A percentile compares a stretch with the other conserved stretches of the same genome.
Conservation (phyloP, 1,284 basidiomycete species). For the Irpex rosettiformis region DNA sequence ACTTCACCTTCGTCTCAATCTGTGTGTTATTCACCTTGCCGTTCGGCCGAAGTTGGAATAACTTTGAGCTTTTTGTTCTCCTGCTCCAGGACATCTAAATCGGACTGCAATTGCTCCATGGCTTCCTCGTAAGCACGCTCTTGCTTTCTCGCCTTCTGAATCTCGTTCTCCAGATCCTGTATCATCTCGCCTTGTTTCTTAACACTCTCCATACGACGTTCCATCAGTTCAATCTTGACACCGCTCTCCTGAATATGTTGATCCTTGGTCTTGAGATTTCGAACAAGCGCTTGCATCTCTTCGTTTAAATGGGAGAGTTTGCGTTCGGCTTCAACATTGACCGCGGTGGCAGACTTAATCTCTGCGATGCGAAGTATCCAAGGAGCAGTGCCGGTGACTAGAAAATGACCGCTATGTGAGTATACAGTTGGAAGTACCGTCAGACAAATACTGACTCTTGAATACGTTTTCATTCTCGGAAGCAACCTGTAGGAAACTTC, state of each 20-base stretch:
- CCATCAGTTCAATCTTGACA: slow-evolving; percentile 94
- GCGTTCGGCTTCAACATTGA: slow-evolving; percentile 90
- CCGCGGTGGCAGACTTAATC: slow-evolving; percentile 78
- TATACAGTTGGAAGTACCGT: background rate
- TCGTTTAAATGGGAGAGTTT: slow-evolving; percentile 84
- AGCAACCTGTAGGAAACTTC: slow-evolving; percentile 66
- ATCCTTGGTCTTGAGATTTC: slow-evolving; percentile 83
- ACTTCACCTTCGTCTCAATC: too few species aligned
- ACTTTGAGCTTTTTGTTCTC: slow-evolving; percentile 84
- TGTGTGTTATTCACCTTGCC: slow-evolving; percentile 55
- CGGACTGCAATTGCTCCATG: slow-evolving; percentile 88
- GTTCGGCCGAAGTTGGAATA: slow-evolving; percentile 57
- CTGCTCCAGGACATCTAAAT: slow-evolving; percentile 83
- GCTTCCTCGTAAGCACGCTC: slow-evolving; percentile 90
- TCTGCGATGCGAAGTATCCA: slow-evolving; percentile 89
- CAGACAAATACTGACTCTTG: slow-evolving; percentile 55
- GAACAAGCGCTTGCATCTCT: slow-evolving; percentile 83
- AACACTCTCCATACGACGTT: slow-evolving; percentile 85
- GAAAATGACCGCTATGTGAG: background rate
- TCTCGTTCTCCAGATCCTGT: slow-evolving; percentile 75
- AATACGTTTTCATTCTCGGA: slow-evolving; percentile 74
- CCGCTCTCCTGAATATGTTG: slow-evolving; percentile 85
- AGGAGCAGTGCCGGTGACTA: slow-evolving; percentile 78
- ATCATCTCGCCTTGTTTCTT: slow-evolving; percentile 89
- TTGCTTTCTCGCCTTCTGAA: slow-evolving; percentile 80